Conservation (phyloP, 2,329 filamentous ascomycete genomes). For the Dothistroma pini region DNA sequence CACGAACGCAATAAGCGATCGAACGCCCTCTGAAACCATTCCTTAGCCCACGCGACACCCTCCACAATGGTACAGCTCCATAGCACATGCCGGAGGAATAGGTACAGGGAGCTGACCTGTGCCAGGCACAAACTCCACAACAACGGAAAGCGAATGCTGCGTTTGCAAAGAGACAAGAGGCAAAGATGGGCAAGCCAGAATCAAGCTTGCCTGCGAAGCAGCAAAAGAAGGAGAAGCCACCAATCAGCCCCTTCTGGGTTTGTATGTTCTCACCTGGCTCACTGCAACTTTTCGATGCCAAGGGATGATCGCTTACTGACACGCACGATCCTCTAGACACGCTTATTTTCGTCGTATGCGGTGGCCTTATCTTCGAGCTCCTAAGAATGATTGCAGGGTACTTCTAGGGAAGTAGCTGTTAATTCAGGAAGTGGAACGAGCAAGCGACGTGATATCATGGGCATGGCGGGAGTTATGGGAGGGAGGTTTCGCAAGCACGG, state of each 20-base stretch:
- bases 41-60: background rate
- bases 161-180: constrained; percentile 69
- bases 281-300: background rate
- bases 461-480: background rate
- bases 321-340: constrained; percentile 42
- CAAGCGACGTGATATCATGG: background rate
- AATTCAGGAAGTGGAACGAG: background rate
- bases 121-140: constrained; percentile 73
- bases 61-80: constrained; percentile 6
- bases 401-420: constrained; percentile 3
- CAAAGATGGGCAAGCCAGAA: constrained; percentile 66
- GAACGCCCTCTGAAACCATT: background rate
- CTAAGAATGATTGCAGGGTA: constrained; percentile 45
- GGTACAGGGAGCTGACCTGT: constrained; percentile 34
- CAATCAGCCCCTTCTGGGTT: constrained; percentile 56
- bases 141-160: constrained; percentile 78
- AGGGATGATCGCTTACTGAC: background rate
- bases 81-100: background rate
- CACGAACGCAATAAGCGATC: background rate
- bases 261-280: constrained; percentile 45
- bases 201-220: constrained; percentile 45
- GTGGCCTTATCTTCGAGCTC: constrained; percentile 58
- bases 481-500: background rate
- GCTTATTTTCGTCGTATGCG: constrained; percentile 61
- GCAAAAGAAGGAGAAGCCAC: constrained; percentile 37